A percentile compares a stretch with the other conserved stretches of the same genome.
Evolutionary conservation across 352 stramenopile genomes (phyloP).

Genomic region (Phytopythium cucurbitacearum): DNA sequence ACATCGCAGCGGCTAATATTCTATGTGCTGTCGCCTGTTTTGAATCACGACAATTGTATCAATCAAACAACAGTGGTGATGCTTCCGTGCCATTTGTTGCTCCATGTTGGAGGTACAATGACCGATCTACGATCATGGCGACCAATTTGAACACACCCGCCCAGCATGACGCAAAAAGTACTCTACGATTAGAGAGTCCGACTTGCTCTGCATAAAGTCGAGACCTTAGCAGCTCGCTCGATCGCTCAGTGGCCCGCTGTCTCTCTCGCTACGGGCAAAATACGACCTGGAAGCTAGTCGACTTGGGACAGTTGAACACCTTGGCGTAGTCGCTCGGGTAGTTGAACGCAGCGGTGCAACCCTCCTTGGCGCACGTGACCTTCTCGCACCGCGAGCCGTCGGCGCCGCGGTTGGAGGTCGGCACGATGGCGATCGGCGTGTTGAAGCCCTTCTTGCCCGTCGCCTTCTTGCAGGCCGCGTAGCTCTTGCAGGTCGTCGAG

Average conservation of each 20-base stretch:
- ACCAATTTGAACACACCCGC: too few relatives aligned
- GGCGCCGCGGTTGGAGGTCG: conserved; percentile 6
- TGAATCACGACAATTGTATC: too few relatives aligned
- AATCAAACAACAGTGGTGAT: too few relatives aligned
- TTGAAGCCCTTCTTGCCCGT: conserved; percentile 17
- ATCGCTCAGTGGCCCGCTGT: not conserved
- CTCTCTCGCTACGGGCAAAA: conserved; percentile 30
- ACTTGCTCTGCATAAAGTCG: not conserved
- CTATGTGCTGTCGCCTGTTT: too few relatives aligned
- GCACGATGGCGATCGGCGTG: conserved; percentile 12
- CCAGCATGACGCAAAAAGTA: too few relatives aligned
- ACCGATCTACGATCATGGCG: too few relatives aligned
- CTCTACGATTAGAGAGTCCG: too few relatives aligned
- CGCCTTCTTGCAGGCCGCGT: conserved; percentile 8
- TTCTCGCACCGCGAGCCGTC: conserved; percentile 8
- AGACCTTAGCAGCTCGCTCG: too few relatives aligned
- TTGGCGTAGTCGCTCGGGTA: conserved; percentile 22
- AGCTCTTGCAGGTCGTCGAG: conserved; percentile 14
- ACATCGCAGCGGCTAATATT: too few relatives aligned
- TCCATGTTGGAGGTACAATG: too few relatives aligned
- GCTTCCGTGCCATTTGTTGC: too few relatives aligned
- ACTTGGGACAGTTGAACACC: conserved; percentile 17
- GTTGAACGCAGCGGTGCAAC: conserved; percentile 15
- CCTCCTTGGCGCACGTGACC: conserved; percentile 10
- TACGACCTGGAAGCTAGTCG: conserved; percentile 15